These are phyloP conservation scores for Aegilops longissima DNA, from an alignment of 176 grass and related monocot genomes.

Conservation along the genomic window DNA sequence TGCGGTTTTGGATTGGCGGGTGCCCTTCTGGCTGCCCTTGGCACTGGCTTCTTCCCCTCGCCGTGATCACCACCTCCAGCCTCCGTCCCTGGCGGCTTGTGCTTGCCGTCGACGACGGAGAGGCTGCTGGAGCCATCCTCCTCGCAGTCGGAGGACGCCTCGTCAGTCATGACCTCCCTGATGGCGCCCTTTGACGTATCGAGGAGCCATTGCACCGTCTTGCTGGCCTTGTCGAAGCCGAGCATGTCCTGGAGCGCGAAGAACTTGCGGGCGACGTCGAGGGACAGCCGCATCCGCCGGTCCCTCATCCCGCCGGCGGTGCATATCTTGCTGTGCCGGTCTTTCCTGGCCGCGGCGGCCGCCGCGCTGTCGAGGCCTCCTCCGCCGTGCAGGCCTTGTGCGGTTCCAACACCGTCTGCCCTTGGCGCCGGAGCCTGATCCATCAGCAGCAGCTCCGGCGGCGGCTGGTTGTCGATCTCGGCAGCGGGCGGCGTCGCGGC, in stretches of 20 bases:
- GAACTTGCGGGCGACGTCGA: slow-evolving; percentile 82
- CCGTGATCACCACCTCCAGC: background rate
- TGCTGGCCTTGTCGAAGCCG: slow-evolving; percentile 95
- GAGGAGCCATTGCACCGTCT: slow-evolving; percentile 96
- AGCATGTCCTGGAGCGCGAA: slow-evolving; percentile 92
- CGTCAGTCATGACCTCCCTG: slow-evolving; percentile 51
- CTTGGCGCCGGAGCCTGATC: background rate
- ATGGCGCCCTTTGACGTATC: slow-evolving; percentile 77
- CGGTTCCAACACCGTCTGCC: background rate
- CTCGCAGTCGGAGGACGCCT: slow-evolving; percentile 51
- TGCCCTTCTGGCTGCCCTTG: slow-evolving; percentile 32
- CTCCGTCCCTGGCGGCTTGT: slow-evolving; percentile 3
- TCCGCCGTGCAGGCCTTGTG: background rate
- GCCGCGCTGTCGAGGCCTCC: slow-evolving; percentile 9
- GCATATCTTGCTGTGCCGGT: slow-evolving; percentile 90
- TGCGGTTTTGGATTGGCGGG: slow-evolving; percentile 34
- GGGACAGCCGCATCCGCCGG: slow-evolving; percentile 89
- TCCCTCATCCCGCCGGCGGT: slow-evolving; percentile 82
- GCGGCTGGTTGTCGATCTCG: background rate
- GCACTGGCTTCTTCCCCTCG: slow-evolving; percentile 44
- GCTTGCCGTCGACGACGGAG: slow-evolving; percentile 60
- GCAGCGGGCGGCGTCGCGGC: background rate
- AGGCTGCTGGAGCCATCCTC: slow-evolving; percentile 67
- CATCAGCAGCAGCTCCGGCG: slow-evolving; percentile 29
- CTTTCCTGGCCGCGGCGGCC: slow-evolving; percentile 52